Evolutionary conservation across 73 alveolate species (phyloP).

Genomic region (Durusdinium trenchii): DNA sequence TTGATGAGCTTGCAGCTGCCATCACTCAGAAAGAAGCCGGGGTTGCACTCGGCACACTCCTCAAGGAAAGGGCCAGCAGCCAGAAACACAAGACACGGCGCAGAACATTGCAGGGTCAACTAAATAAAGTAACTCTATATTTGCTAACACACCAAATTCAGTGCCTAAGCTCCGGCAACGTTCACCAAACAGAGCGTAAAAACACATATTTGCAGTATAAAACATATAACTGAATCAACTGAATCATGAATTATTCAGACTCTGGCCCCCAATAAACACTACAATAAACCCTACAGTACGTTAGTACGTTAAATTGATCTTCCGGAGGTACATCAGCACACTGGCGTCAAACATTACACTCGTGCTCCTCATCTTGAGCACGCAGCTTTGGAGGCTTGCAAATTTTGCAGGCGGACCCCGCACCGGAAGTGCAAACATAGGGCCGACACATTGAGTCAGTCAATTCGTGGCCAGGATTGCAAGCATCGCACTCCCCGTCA

Average conservation of each 20-base stretch:
- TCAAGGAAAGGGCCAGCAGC: no score
- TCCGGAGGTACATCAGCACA: no score
- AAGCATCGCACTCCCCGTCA: constrained; percentile 50
- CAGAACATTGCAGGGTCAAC: no score
- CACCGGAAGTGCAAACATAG: constrained; percentile 41
- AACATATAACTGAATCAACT: no score
- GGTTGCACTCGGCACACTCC: constrained; percentile 63
- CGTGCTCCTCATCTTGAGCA: neutral
- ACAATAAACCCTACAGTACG: no score
- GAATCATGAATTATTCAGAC: no score
- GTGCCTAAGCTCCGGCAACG: neutral
- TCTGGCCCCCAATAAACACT: no score
- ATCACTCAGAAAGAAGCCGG: constrained; percentile 43
- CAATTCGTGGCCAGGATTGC: constrained; percentile 50
- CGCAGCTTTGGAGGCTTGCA: constrained; percentile 36
- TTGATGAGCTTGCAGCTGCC: constrained; percentile 47
- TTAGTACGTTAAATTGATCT: no score
- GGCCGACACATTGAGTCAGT: constrained; percentile 19
- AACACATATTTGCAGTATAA: no score
- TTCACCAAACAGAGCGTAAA: no score
- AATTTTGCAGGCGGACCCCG: constrained; percentile 60
- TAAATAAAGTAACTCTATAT: no score
- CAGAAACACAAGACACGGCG: no score
- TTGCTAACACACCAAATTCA: neutral
- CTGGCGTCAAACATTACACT: neutral